Evolutionary conservation across 139 green algal species (phyloP), one percentile per base, ranked within the genome.

Genomic region (Chlorella sp.): DNA sequence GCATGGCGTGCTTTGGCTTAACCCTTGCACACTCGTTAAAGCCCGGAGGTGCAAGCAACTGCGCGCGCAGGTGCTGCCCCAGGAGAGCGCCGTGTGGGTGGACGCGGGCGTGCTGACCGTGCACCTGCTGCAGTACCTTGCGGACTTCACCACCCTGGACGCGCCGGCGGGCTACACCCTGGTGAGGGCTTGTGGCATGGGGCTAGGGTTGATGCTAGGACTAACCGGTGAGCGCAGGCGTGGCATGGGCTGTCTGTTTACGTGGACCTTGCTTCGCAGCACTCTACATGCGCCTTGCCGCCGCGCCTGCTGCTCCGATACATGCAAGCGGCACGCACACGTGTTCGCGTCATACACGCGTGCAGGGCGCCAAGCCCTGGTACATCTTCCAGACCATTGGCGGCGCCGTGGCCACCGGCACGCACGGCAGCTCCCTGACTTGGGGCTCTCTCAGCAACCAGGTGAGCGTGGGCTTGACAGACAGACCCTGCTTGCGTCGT

Each of bases 361-460:
- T 35, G n/a, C 35, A 71, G 66, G 31, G 49, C 17, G 74, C 74
- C 3, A 75, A 75, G 60, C 74, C 75, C n/a, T 80, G 75, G 75
- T 79, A 77, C 63, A 67, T 79, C 35, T 79, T 92, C 75, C 90
- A 96, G 79, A 94, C 84, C 1, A 88, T 97, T 34, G 92, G 81
- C 2, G 92, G 92, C 2, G 92, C 92, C 4, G 86, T 96, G 1
- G 75, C 92, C 51, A 97, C 92, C 0, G 87, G 77, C 34, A 90
- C 88, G 0, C 92, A 97, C 77, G 92, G 92, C 67, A 86, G 65
- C 74, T 88, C 76, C 74, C 66, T 97, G 32, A 62, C 69, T 31
- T 78, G 86, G 14, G 83, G 80, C 27, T 82, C 72, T 17, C 80
- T 97, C 0, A 92, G 84, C 32, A 74, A 85, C 33, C 89, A 95